Evolutionary conservation across 495 filamentous ascomycete genomes (phyloP), one percentile per base, ranked within the genome.

Genomic region (Xylaria nigripes): DNA sequence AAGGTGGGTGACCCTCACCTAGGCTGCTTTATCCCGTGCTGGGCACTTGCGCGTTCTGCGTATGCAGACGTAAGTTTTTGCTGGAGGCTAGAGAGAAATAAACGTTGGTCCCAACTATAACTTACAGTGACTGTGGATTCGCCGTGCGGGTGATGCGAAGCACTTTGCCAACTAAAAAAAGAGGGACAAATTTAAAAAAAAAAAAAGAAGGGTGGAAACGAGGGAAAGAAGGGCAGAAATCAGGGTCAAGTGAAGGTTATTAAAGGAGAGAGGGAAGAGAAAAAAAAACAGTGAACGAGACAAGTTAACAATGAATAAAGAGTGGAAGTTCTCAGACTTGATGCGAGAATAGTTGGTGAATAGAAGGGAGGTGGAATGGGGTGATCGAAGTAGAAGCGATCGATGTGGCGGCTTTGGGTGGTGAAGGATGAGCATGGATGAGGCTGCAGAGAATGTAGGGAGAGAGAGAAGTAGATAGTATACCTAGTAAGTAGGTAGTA

Each of bases 381-480:
- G 9, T n/a, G 1, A 46, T 46, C 21, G 23, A 46, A 38, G 22
- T 10, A 32, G 13, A 48, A 54, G 12, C 5, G 34, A 36, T 30
- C 23, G 34, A 18, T 3, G 30, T 22, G 25, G 21, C 29, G 24
- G 48, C 13, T 10, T 6, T n/a, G n/a, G n/a, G 22, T 16, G 40
- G 36, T 6, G 12, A 18, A 9, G 24, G 23, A 32, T 18, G 18
- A 30, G n/a, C 43, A 29, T 19, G 12, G 22, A 18, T 27, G 22
- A 42, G 51, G 25, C 51, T 47, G 36, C 51, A 41, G 22, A 27
- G 51, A 54, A 48, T 48, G 51, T 24, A 46, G 51, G 44, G 51
- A 47, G 51, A 24, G 30, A 18, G 3, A 41, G 43, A 36, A 12
- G 10, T 15, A 36, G 32, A n/a, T n/a, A n/a, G n/a, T n/a, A n/a